These are phyloP conservation scores for Euphrasia arctica DNA, from an alignment of 305 asterid species.

Conservation along the genomic window DNA sequence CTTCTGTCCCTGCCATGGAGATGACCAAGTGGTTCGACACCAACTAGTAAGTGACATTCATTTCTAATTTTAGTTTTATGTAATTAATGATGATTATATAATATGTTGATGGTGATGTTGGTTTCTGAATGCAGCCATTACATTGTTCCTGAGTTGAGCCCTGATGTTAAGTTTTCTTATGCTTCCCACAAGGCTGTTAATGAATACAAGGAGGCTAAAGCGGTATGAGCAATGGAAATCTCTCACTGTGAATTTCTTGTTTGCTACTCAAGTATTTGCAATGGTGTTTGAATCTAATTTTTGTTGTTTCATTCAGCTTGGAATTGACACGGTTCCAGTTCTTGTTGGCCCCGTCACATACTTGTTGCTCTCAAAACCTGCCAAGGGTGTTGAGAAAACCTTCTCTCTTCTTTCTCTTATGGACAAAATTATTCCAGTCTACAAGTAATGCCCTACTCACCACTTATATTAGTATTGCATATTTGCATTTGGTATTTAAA, in stretches of 20 bases:
- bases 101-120: neutral
- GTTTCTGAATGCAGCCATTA: conserved; percentile 58
- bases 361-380: conserved; percentile 74
- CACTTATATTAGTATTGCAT: neutral
- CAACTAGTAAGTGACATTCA: conserved; percentile 74
- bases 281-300: conserved; percentile 14
- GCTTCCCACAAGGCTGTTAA: conserved; percentile 92
- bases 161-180: conserved; percentile 74
- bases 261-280: conserved; percentile 12
- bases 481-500: conserved; percentile 16
- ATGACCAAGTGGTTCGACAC: conserved; percentile 98
- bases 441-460: conserved; percentile 38
- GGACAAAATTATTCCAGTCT: conserved; percentile 71
- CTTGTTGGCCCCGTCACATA: conserved; percentile 77
- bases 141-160: conserved; percentile 92
- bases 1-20: conserved; percentile 90
- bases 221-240: conserved; percentile 42
- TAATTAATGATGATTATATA: too few species aligned
- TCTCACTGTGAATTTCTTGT: too few species aligned
- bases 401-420: conserved; percentile 69
- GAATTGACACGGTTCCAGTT: conserved; percentile 67
- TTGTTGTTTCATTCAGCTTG: conserved; percentile 47
- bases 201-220: conserved; percentile 90
- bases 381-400: conserved; percentile 69
- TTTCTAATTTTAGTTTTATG: neutral